Evolutionary conservation across 2,329 filamentous ascomycete species (phyloP), one percentile per base, ranked within the genome.

Genomic region (Cladosporium austrohemisphaericum): DNA sequence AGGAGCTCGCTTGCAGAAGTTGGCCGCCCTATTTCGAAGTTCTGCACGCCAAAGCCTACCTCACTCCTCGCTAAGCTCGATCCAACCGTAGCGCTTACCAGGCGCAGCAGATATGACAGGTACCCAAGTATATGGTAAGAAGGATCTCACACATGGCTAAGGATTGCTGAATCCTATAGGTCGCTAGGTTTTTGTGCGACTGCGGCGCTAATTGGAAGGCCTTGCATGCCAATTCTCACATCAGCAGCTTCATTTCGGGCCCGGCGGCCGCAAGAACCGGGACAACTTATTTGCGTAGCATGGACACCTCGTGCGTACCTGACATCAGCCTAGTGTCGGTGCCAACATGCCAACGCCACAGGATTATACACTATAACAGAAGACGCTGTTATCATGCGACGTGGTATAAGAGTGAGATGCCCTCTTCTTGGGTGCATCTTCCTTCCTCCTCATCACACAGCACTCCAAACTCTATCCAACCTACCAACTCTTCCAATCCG

Each of bases 391-490:
- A 31, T 16, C 14, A 20, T 4, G 16, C 29, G 33, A 29, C 9
- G 66, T 67, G 47, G 66, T 49, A 43, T 44, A 37, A 52, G 40
- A 16, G 19, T 47, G 16, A 23, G 20, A 28, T 44, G 10, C 31
- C 23, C 28, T 25, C 14, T n/a, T 44, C 44, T 18, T 31, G 32
- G 29, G 13, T 18, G n/a, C 14, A 11, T 7, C 28, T 63, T 13
- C 2, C 56, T 36, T 22, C 31, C 22, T 22, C 38, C 16, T 16
- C 22, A 50, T 43, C 37, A 50, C 40, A 29, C 22, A 37, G 31
- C 37, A 43, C 26, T 50, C 68, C 31, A 65, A 68, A n/a, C n/a
- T n/a, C 36, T 62, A 68, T 40, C 18, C 23, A 35, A 43, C 38
- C 38, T 28, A 14, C 20, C 33, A 45, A 26, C 31, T 26, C 22